Conservation (phyloP, 2,329 filamentous ascomycete species). For the Diaporthe sp. region DNA sequence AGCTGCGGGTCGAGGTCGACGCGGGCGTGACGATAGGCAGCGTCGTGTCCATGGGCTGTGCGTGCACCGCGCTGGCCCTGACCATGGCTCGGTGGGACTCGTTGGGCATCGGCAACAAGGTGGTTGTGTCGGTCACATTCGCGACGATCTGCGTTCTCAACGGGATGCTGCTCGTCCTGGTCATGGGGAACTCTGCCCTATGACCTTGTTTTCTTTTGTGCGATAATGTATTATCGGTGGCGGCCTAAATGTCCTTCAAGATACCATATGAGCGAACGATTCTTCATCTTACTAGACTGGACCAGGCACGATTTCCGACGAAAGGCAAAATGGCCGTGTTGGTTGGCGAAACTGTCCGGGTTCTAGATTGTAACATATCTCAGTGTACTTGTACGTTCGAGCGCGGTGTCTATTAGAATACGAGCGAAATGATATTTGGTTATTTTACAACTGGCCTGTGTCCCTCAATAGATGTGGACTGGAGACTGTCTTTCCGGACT, state of each 20-base stretch:
- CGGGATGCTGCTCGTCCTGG: constrained; percentile 64
- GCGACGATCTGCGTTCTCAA: constrained; percentile 60
- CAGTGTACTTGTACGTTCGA: neutral
- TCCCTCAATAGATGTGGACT: neutral
- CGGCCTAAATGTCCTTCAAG: neutral
- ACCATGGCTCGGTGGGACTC: constrained; percentile 65
- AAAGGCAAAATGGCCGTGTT: neutral
- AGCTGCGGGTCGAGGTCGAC: constrained; percentile 78
- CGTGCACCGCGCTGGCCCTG: constrained; percentile 71
- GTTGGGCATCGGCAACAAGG: constrained; percentile 57
- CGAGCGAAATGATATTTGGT: neutral
- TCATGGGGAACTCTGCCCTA: constrained; percentile 54
- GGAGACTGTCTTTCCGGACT: neutral
- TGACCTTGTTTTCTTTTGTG: constrained; percentile 20
- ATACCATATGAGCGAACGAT: constrained; percentile 20
- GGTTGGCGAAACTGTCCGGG: neutral
- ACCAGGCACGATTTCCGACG: neutral
- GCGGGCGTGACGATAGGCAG: constrained; percentile 78
- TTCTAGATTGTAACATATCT: constrained; percentile 11
- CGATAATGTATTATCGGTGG: neutral
- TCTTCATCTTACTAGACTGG: constrained; percentile 23
- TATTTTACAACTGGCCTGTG: neutral
- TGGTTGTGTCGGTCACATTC: constrained; percentile 59
- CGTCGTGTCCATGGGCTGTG: constrained; percentile 74
- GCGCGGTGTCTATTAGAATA: neutral